phyloP scores from a whole-genome alignment of 257 asterid species.

The Solanum peruvianum region DNA sequence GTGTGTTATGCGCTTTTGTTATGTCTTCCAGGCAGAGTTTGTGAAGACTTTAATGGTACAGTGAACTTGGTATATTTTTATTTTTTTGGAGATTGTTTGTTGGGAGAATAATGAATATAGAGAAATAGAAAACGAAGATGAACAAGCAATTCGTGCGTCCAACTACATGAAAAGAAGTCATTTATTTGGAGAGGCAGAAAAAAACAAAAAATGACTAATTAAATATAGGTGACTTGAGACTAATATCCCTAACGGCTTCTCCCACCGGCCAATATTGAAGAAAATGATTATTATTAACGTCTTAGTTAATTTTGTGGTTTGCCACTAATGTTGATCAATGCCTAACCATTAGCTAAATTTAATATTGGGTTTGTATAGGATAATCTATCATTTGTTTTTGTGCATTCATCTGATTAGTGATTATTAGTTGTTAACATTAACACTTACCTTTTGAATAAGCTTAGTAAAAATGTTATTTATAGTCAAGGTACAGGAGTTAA shows the following conservation, averaged over 20 bases:
- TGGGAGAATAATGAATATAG: not conserved
- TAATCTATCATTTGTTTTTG: not conserved
- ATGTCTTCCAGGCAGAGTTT: not conserved
- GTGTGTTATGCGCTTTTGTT: not conserved
- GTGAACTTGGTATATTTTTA: not conserved
- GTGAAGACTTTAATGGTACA: not conserved
- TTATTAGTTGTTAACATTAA: not conserved
- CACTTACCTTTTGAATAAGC: not conserved
- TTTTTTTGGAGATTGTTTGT: not conserved
- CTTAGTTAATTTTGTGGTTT: not conserved
- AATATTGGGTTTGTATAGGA: not conserved
- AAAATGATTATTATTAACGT: not conserved
- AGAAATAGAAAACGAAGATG: not conserved
- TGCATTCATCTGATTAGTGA: not conserved
- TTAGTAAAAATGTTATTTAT: not conserved
- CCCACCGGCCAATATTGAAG: not conserved
- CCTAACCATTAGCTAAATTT: not conserved
- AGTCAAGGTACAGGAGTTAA: not conserved
- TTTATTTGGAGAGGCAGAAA: not conserved
- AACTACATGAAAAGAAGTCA: not conserved
- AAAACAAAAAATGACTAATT: not conserved
- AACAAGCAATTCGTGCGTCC: slow-evolving; percentile 3
- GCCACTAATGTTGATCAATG: not conserved
- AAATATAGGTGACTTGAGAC: not conserved
- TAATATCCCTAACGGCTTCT: not conserved